Evolutionary conservation across 2,329 filamentous ascomycete genomes (phyloP).

Genomic region (Hirsutella rhossiliensis): DNA sequence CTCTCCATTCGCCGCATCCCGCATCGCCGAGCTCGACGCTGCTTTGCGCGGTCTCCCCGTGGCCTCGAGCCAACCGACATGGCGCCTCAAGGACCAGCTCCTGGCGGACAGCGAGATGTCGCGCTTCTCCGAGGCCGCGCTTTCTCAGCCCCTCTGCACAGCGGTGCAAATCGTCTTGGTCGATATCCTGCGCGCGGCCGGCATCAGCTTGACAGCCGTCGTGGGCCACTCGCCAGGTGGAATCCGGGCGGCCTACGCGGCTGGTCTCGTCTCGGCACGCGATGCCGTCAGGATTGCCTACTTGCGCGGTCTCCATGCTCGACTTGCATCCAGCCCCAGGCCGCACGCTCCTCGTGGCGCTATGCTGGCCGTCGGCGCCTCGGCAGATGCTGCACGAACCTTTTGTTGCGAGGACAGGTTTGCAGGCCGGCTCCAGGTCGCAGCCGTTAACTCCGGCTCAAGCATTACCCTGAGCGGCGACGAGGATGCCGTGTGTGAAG

Average conservation of each 20-base stretch:
- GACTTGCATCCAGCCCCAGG: background rate
- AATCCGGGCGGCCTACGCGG: conserved; percentile 27
- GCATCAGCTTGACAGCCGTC: conserved; percentile 16
- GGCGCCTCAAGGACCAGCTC: background rate
- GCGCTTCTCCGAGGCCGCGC: conserved; percentile 1
- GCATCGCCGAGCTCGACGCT: background rate
- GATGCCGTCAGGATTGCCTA: conserved; percentile 3
- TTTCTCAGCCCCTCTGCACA: conserved; percentile 20
- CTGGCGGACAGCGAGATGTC: background rate
- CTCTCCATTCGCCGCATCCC: background rate
- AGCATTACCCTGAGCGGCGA: too few relatives aligned
- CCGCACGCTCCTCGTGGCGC: background rate
- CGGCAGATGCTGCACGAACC: conserved; percentile 3
- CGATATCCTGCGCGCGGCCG: conserved; percentile 18
- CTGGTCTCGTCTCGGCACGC: conserved; percentile 5
- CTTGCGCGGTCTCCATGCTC: background rate
- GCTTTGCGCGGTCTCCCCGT: background rate
- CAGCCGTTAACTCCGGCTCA: too few relatives aligned
- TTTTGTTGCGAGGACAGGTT: too few relatives aligned
- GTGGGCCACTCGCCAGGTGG: conserved; percentile 29
- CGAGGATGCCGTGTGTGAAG: too few relatives aligned
- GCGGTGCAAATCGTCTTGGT: conserved; percentile 27
- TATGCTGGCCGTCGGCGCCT: conserved; percentile 12
- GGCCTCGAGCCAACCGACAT: background rate
- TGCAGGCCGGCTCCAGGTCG: too few relatives aligned